Evolutionary conservation across 1,284 basidiomycete species (phyloP).

Genomic region (Irpex sp.): DNA sequence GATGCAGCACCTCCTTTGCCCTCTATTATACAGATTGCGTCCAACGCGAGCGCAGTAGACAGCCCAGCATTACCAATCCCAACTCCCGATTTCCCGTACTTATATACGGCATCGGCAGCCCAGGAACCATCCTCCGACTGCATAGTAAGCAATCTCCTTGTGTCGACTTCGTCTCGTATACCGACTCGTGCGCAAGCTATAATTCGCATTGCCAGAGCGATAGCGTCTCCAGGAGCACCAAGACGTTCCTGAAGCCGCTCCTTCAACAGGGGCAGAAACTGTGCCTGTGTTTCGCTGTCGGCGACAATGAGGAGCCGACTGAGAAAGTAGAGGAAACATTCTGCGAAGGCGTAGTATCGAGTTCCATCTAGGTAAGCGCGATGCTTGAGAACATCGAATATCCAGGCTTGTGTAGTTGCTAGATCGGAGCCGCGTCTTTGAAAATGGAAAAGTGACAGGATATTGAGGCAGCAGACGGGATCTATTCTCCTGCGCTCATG

Average conservation of each 20-base stretch:
- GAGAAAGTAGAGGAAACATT: constrained; percentile 64
- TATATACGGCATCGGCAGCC: constrained; percentile 58
- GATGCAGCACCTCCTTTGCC: neutral
- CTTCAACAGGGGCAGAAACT: constrained; percentile 48
- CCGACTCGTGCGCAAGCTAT: constrained; percentile 49
- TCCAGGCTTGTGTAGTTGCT: constrained; percentile 55
- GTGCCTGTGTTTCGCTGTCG: constrained; percentile 24
- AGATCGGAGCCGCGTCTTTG: constrained; percentile 58
- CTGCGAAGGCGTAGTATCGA: constrained; percentile 63
- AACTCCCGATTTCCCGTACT: constrained; percentile 52
- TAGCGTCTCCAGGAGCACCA: constrained; percentile 54
- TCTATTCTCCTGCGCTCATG: constrained; percentile 58
- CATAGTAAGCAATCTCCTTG: constrained; percentile 46
- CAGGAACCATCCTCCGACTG: constrained; percentile 62
- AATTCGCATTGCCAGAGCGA: constrained; percentile 56
- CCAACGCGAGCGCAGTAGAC: neutral
- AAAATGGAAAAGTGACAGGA: constrained; percentile 56
- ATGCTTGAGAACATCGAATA: constrained; percentile 55
- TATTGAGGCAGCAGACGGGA: constrained; percentile 62
- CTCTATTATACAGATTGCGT: neutral
- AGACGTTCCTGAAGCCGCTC: constrained; percentile 57
- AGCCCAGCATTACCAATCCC: neutral
- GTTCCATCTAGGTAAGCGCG: constrained; percentile 67
- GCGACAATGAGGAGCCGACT: constrained; percentile 52
- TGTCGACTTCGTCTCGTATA: constrained; percentile 49